Conservation (phyloP, 345 rosid genomes). For the Pelargonium nanum region DNA sequence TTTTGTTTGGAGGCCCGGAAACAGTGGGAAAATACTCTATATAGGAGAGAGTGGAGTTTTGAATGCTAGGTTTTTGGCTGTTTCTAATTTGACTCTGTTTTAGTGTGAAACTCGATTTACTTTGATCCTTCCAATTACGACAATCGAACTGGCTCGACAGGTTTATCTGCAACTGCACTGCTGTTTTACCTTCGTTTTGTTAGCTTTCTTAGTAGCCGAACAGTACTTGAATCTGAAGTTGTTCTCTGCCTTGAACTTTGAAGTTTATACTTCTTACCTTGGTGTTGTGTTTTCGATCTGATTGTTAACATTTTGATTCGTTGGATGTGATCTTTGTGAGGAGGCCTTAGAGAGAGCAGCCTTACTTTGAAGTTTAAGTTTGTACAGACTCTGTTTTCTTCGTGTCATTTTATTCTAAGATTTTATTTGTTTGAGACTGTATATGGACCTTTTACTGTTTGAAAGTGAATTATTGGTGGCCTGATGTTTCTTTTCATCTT, state of each 20-base stretch:
- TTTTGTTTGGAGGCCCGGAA: constrained; percentile 10
- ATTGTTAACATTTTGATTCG: no score
- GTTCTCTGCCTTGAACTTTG: no score
- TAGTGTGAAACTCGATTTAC: neutral
- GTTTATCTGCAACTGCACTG: no score
- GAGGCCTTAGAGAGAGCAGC: no score
- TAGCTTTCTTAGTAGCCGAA: neutral
- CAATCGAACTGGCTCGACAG: no score
- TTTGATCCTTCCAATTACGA: no score
- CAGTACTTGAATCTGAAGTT: neutral
- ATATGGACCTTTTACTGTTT: neutral
- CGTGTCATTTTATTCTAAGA: neutral
- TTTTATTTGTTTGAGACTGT: neutral
- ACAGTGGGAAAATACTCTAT: neutral
- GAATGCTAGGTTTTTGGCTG: neutral
- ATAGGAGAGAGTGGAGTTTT: neutral
- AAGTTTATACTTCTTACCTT: no score
- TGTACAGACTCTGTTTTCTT: no score
- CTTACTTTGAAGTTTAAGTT: no score
- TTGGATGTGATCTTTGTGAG: no score
- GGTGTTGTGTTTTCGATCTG: no score
- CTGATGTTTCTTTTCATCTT: neutral
- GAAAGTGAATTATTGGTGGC: neutral
- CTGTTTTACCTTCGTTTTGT: neutral
- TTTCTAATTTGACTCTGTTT: neutral